Base-by-base conservation (phyloP, 768 basidiomycete species). In the Tulasnella sp. region DNA sequence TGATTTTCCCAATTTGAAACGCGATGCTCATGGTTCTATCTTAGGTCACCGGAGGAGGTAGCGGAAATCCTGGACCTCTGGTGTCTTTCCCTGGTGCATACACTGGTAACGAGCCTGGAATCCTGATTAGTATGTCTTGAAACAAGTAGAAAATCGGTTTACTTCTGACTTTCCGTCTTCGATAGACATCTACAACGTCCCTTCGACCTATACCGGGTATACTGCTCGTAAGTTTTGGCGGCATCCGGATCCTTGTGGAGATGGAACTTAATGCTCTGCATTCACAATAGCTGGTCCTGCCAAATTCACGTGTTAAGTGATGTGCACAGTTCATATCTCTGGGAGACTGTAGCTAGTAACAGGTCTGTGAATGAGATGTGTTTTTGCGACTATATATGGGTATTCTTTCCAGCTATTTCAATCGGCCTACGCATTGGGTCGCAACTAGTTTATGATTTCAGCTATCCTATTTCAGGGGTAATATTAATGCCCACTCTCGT, bases 81-180 rank as follows among this genome's bases (percentile, higher is more conserved):
- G 56, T 36, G 21, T 19, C 34, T 8, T 39, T 82, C 78, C 82
- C 82, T 73, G 82, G 40, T 76, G 74, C 44, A 68, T 82, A 82
- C 68, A 80, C 77, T 21, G 82, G 81, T n/a, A 56, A 80, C 81
- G 82, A 82, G 68, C 82, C 82, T 27, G 82, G 82, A 18, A 82
- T 80, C 44, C 80, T 82, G 34, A 79, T 82, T 58, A 82, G 82
- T 82, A 52, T 42, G 77, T 81, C 1, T 6, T 14, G 31, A 36
- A 27, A 68, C 31, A 85, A 86, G 86, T 75, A 86, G 3, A 3
- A 31, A 3, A 12, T 12, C 21, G 12, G 18, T 7, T n/a, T 8
- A 56, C 10, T 6, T 34, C 39, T 77, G 56, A 77, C 31, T 21
- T 39, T 27, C 8, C 27, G 3, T n/a, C 21, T 21, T 9, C 14